Evolutionary conservation across 768 basidiomycete genomes (phyloP), one percentile per base, ranked within the genome.

Genomic region (Butyriboletus loyo): DNA sequence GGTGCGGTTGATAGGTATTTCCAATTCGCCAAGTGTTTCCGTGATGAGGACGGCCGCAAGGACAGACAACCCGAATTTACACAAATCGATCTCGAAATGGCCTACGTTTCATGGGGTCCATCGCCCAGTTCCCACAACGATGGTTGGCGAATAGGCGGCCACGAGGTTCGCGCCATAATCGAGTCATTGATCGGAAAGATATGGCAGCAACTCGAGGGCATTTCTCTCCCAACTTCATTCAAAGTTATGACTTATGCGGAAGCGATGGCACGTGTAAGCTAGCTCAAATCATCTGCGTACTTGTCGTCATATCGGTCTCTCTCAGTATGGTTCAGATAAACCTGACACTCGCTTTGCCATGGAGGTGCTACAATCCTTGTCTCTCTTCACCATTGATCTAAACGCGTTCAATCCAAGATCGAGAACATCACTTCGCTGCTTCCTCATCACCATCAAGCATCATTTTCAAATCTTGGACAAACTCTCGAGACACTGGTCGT

Each of bases 1-100:
- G 95, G 94, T 17, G 85, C 79, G 4, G 78, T 95, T n/a, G 88
- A 92, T 64, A 84, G 80, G 58, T 98, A 98, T 71, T 98, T 84
- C 72, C 95, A 98, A 68, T 77, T 98, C 48, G 95, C 95, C 14
- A 84, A 84, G 58, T 98, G 95, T 72, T 98, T 98, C 77, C 83
- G 95, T 40, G 95, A 98, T 69, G 95, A 98, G 70, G 92, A 92
- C 64, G 93, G 94, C 5, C 80, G 95, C 51, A 94, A 89, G 70
- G 95, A 98, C 67, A 81, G 95, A 39, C 95, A 98, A 65, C 94
- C 95, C 0, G 95, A 98, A 69, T 98, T 98, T 71, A 98, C 95
- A 21, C 95, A 98, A 73, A 77, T 98, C 55, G 95, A 98, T 82
- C 71, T 98, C 56, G 95, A 98, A 73, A 95, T 97, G 89, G 92